phyloP scores from a whole-genome alignment of 306 rosid genomes.

The Casuarina equisetifolia region DNA sequence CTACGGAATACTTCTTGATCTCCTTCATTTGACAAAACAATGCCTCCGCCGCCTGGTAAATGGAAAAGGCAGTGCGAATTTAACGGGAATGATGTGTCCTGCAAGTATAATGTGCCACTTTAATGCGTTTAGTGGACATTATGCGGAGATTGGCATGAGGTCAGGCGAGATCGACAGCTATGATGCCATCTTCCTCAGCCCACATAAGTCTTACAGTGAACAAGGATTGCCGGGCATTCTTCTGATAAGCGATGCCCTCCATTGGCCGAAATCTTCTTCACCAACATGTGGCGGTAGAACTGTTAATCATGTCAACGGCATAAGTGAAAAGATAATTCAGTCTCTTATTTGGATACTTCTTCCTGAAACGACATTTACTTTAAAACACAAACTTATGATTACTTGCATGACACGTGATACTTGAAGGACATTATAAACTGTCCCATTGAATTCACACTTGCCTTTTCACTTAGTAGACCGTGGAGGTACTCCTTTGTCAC shows the following conservation, averaged over 20 bases:
- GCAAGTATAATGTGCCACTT: conserved; percentile 16
- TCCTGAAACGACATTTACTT: neutral
- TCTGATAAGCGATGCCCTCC: conserved; percentile 56
- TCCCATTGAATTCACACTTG: conserved; percentile 56
- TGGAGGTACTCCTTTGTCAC: conserved; percentile 53
- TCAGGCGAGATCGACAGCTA: conserved; percentile 58
- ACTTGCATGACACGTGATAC: conserved; percentile 73
- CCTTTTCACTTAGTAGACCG: conserved; percentile 81
- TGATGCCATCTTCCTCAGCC: conserved; percentile 69
- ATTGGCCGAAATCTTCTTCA: conserved; percentile 47
- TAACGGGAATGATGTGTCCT: conserved; percentile 69
- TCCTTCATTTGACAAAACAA: conserved; percentile 59
- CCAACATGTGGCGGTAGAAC: conserved; percentile 95
- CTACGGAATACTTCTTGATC: conserved; percentile 57
- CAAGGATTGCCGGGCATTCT: conserved; percentile 81
- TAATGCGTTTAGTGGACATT: conserved; percentile 55
- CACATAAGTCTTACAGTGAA: conserved; percentile 83
- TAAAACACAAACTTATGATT: neutral
- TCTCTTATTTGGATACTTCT: no score
- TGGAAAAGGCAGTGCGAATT: conserved; percentile 87
- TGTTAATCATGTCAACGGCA: conserved; percentile 72
- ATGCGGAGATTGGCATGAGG: conserved; percentile 62
- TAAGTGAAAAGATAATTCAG: conserved; percentile 51
- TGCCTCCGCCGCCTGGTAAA: conserved; percentile 60
- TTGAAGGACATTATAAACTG: conserved; percentile 51